These are phyloP conservation scores for Backusella morwellensis DNA, from an alignment of 192 early-diverging fungal genomes.

Conservation along the genomic window DNA sequence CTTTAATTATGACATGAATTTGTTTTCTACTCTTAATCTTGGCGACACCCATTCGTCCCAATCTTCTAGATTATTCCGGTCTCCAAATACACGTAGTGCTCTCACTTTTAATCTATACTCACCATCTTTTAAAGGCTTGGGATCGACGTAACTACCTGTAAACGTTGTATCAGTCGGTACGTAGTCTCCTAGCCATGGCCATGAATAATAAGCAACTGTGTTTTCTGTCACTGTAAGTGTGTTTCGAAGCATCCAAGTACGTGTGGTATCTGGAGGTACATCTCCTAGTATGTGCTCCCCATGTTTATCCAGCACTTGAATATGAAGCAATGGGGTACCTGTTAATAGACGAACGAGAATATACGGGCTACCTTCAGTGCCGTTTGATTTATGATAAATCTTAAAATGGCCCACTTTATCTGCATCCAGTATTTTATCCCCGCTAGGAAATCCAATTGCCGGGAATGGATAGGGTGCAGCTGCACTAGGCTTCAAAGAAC, in stretches of 20 bases:
- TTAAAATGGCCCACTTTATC: background rate
- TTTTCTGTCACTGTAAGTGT: background rate
- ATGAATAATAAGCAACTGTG: constrained; percentile 11
- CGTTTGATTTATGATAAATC: background rate
- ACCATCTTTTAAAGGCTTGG: background rate
- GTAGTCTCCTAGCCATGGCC: constrained; percentile 23
- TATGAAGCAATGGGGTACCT: constrained; percentile 17
- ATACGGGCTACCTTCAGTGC: constrained; percentile 3
- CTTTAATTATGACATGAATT: constrained; percentile 5
- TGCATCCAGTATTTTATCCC: background rate
- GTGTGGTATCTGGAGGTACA: constrained; percentile 9
- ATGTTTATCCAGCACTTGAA: constrained; percentile 17
- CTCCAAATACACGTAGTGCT: constrained; percentile 25
- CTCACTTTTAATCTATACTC: constrained; percentile 17
- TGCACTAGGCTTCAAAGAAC: background rate
- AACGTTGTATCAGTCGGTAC: constrained; percentile 20
- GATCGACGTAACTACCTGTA: background rate
- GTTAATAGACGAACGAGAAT: constrained; percentile 20
- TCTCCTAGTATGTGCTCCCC: constrained; percentile 8
- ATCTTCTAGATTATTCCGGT: background rate
- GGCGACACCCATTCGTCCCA: constrained; percentile 27
- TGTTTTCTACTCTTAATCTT: constrained; percentile 6
- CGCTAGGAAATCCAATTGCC: constrained; percentile 8
- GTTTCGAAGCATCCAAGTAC: constrained; percentile 19
- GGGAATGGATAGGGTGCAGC: constrained; percentile 28